Evolutionary conservation across 1,139 yeast species (phyloP).

Genomic region (Kazachstania sp.): DNA sequence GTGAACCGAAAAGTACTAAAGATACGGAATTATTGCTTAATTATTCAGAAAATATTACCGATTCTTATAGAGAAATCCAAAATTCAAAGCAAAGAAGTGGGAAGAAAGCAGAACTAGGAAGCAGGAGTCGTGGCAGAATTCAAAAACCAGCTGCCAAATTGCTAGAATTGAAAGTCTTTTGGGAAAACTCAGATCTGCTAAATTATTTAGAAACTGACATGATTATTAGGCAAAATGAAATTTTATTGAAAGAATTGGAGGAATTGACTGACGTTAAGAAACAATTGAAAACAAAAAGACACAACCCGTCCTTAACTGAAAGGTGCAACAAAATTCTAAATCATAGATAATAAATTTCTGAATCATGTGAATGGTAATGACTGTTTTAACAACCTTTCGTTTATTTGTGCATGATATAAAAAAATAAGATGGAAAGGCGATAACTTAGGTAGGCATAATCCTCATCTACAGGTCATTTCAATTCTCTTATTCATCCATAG

Average conservation of each 20-base stretch:
- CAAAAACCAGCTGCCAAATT: not conserved
- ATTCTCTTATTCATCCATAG: too few species aligned
- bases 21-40: not conserved
- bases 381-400: too few species aligned
- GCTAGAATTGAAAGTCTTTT: conserved; percentile 3
- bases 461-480: too few species aligned
- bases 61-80: not conserved
- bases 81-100: not conserved
- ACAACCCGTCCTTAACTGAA: conserved; percentile 1
- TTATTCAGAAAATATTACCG: conserved; percentile 1
- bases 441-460: too few species aligned
- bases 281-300: not conserved
- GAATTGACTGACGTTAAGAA: not conserved
- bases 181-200: conserved; percentile 3
- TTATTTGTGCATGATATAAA: too few species aligned
- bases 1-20: conserved; percentile 14
- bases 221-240: conserved; percentile 3
- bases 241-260: conserved; percentile 1
- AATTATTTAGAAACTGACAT: conserved; percentile 4
- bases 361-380: too few species aligned
- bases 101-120: not conserved
- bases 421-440: too few species aligned
- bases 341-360: too few species aligned
- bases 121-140: not conserved
- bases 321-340: conserved; percentile 1